Base-by-base conservation (phyloP, 2,329 filamentous ascomycete genomes). In the Trichoderma koningiopsis region DNA sequence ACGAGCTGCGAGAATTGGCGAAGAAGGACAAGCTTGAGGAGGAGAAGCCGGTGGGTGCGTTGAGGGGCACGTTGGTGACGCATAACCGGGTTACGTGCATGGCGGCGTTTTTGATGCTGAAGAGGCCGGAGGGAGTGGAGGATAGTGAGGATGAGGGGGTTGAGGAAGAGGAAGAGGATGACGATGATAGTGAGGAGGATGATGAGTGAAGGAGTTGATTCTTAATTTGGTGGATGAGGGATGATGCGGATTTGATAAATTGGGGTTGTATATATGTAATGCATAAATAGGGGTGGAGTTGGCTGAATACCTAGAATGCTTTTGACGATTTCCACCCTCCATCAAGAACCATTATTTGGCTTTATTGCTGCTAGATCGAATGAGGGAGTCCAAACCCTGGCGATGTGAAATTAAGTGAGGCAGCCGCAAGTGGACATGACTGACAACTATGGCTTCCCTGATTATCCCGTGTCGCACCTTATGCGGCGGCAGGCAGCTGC, bases 11-110 rank as follows among this genome's bases (percentile, higher is more conserved):
- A 71, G 74, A 74, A 73, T 75, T 72, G 75, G 68, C 73, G 71
- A 71, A 43, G 40, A 19, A 70, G 35, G 74, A 70, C 58, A 68
- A 70, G 52, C 61, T 49, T 8, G 67, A 74, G 43, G 77, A 74
- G 72, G 72, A 74, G 43, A 77, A 75, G 72, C 77, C 81, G 70
- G 74, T 92, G 27, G 94, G 92, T 35, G 85, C 81, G 72, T 77
- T 96, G 68, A 78, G 97, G 56, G 93, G 90, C 19, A 89, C 87
- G 37, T 96, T 96, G 76, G 91, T 94, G 79, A 97, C 94, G 27
- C 89, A 91, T 57, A 94, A 95, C 78, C 86, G 96, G 68, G 94
- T 98, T 73, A 98, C 94, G 47, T 98, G 96, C 78, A 77, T 98
- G 75, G 89, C 89, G 74, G 91, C 91, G 27, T 98, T 97, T 82